Conservation (phyloP, 164 flowering plant genomes). For the Chloranthus sessilifolius region DNA sequence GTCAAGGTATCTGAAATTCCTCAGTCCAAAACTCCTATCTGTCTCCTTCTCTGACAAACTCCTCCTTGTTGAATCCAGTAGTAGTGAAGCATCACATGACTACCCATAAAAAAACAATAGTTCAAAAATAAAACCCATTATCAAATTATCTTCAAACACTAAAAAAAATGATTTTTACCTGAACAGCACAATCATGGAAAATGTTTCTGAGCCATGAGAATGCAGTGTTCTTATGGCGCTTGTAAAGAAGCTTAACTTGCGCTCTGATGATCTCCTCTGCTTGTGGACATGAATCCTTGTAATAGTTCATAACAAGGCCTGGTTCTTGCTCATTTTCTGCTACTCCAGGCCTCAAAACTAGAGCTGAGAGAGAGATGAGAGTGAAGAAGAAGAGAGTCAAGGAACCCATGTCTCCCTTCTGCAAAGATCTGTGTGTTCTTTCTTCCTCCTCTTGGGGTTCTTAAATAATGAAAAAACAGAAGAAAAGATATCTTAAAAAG, state of each 20-base stretch:
- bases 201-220: slow-evolving; percentile 99
- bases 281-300: slow-evolving; percentile 91
- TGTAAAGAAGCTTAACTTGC: slow-evolving; percentile 91
- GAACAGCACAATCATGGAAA: slow-evolving; percentile 98
- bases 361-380: slow-evolving; percentile 30
- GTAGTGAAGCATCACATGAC: slow-evolving; percentile 97
- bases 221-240: slow-evolving; percentile 99
- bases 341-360: slow-evolving; percentile 24
- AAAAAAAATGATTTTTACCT: slow-evolving; percentile 31
- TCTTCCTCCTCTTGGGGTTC: slow-evolving; percentile 5
- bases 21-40: slow-evolving; percentile 94
- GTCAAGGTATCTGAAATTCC: slow-evolving; percentile 92
- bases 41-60: slow-evolving; percentile 92
- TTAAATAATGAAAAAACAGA: slow-evolving; percentile 17
- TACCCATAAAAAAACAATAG: slow-evolving; percentile 14
- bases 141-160: not conserved
- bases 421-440: slow-evolving; percentile 7
- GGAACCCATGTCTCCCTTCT: slow-evolving; percentile 36
- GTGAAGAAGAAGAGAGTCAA: slow-evolving; percentile 45
- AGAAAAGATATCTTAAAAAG: not conserved
- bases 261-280: slow-evolving; percentile 91
- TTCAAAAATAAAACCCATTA: slow-evolving; percentile 1
- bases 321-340: slow-evolving; percentile 45
- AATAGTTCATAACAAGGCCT: slow-evolving; percentile 83
- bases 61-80: slow-evolving; percentile 96